A percentile compares a stretch with the other conserved stretches of the same genome.
Conservation (phyloP, 1,284 basidiomycete genomes). For the Pisolithus thermaeus region DNA sequence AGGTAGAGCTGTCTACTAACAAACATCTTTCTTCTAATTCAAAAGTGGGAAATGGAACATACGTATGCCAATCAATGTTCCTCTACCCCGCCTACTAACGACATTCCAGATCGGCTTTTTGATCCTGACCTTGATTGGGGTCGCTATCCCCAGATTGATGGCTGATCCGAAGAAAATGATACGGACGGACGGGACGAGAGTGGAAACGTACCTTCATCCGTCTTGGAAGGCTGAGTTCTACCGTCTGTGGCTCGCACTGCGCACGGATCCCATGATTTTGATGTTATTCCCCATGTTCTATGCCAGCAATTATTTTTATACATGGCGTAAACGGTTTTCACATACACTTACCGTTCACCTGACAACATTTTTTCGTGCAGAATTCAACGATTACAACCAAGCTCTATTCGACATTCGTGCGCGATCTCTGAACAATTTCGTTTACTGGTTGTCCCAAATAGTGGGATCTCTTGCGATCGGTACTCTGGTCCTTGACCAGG, state of each 20-base stretch:
- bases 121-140: slow-evolving; percentile 61
- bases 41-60: slow-evolving; percentile 54
- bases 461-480: slow-evolving; percentile 36
- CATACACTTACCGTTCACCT: background rate
- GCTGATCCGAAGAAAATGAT: slow-evolving; percentile 62
- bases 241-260: slow-evolving; percentile 47
- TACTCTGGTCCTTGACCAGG: slow-evolving; percentile 20
- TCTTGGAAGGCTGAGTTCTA: slow-evolving; percentile 61
- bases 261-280: slow-evolving; percentile 51
- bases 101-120: slow-evolving; percentile 61
- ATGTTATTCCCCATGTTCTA: slow-evolving; percentile 67
- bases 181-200: slow-evolving; percentile 68
- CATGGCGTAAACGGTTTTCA: slow-evolving; percentile 22
- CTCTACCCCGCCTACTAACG: background rate
- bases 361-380: slow-evolving; percentile 20
- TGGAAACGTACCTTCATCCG: slow-evolving; percentile 53
- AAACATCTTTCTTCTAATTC: background rate
- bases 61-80: slow-evolving; percentile 36
- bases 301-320: slow-evolving; percentile 72
- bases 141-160: slow-evolving; percentile 60
- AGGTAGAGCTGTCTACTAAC: background rate
- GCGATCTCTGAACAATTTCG: slow-evolving; percentile 32
- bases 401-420: slow-evolving; percentile 47
- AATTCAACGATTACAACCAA: slow-evolving; percentile 47
- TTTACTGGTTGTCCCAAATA: slow-evolving; percentile 37